phyloP scores from a whole-genome alignment of 1,284 basidiomycete species.

The Moesziomyces aphidis region DNA sequence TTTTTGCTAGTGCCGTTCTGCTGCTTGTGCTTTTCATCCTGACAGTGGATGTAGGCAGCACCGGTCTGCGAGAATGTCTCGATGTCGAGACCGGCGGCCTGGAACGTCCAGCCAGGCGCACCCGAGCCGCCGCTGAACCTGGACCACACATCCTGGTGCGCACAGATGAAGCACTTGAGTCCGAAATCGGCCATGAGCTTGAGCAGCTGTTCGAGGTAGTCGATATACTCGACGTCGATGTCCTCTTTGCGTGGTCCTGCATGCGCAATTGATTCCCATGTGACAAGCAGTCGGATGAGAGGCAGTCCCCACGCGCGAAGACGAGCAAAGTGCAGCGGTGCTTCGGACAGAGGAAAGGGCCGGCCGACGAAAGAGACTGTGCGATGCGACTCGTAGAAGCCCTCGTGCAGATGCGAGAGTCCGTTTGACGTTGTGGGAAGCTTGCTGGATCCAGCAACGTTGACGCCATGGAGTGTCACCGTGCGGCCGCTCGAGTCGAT shows the following conservation, averaged over 20 bases:
- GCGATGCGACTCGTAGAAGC: constrained; percentile 63
- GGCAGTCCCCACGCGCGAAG: constrained; percentile 68
- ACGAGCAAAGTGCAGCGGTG: constrained; percentile 62
- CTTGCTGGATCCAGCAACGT: constrained; percentile 68
- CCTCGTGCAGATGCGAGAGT: constrained; percentile 45
- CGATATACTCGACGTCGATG: constrained; percentile 86
- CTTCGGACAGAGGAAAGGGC: constrained; percentile 67
- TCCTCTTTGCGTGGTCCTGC: constrained; percentile 69
- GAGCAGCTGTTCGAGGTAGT: constrained; percentile 81
- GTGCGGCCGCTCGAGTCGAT: constrained; percentile 63
- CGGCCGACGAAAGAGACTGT: constrained; percentile 67
- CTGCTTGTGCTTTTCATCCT: constrained; percentile 28
- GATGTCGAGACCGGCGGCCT: constrained; percentile 56
- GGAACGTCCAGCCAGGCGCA: constrained; percentile 74
- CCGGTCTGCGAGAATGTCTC: constrained; percentile 50
- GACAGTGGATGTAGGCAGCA: constrained; percentile 61
- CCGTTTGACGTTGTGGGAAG: constrained; percentile 52
- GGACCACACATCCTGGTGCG: constrained; percentile 82
- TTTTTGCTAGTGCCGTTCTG: constrained; percentile 9
- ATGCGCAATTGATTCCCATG: constrained; percentile 97
- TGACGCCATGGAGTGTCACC: constrained; percentile 68
- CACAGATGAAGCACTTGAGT: constrained; percentile 80
- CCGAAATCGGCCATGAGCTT: constrained; percentile 83
- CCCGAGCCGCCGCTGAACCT: constrained; percentile 84
- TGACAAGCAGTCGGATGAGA: constrained; percentile 77